Evolutionary conservation across 208 protist genomes (phyloP).

Genomic region (Novymonas esmeraldas): DNA sequence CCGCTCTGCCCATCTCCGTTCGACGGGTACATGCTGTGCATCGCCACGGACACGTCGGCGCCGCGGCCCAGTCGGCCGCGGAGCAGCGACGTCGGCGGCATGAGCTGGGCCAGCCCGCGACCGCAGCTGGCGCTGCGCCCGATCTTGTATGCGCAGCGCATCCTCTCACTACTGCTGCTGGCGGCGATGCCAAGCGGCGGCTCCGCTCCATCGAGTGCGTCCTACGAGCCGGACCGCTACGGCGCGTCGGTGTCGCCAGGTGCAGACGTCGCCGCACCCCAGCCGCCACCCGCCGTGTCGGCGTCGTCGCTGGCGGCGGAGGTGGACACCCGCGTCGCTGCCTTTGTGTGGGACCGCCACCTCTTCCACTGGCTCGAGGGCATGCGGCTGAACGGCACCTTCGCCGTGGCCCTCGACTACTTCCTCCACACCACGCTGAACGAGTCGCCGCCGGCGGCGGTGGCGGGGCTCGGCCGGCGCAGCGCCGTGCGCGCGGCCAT

Average conservation of each 20-base stretch:
- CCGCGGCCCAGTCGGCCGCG: slow-evolving; percentile 3
- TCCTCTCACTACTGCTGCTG: slow-evolving; percentile 51
- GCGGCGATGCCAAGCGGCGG: slow-evolving; percentile 28
- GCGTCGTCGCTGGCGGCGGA: slow-evolving; percentile 3
- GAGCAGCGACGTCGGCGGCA: not conserved
- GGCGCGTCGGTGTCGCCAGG: no score
- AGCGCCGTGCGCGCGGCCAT: slow-evolving; percentile 51
- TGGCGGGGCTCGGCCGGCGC: slow-evolving; percentile 38
- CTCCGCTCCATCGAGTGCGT: not conserved
- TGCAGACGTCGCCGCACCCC: not conserved
- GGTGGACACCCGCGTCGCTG: slow-evolving; percentile 18
- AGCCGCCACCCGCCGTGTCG: not conserved
- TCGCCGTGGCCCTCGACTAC: slow-evolving; percentile 60
- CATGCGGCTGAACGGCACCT: slow-evolving; percentile 59
- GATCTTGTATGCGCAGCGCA: slow-evolving; percentile 57
- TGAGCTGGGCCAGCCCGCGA: slow-evolving; percentile 4
- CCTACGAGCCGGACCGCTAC: no score
- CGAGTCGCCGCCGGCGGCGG: slow-evolving; percentile 44
- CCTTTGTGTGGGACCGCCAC: slow-evolving; percentile 47
- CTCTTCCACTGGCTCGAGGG: slow-evolving; percentile 75
- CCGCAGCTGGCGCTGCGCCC: slow-evolving; percentile 32
- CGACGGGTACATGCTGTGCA: slow-evolving; percentile 52
- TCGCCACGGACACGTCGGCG: slow-evolving; percentile 21
- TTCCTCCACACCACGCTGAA: slow-evolving; percentile 69
- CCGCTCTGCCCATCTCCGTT: slow-evolving; percentile 65